phyloP scores from a whole-genome alignment of 2,329 filamentous ascomycete genomes.

The Penicillium sp. region DNA sequence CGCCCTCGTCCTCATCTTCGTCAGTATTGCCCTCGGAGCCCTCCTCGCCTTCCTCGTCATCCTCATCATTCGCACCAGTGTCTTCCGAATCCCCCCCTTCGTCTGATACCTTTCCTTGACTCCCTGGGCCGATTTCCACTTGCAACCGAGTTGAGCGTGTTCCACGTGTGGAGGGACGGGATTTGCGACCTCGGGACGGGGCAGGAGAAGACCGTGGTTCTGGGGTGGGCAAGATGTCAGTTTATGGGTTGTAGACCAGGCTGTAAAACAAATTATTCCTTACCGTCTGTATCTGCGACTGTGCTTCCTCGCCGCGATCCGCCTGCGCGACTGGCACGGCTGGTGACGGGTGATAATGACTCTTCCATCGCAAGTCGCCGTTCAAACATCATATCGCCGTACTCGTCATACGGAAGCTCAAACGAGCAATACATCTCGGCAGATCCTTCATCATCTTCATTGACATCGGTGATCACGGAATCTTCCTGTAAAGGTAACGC shows the following conservation, averaged over 20 bases:
- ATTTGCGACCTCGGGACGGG: slow-evolving; percentile 40
- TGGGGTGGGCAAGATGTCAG: slow-evolving; percentile 17
- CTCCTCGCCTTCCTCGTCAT: slow-evolving; percentile 39
- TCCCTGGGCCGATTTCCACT: slow-evolving; percentile 34
- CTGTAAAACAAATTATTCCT: slow-evolving; percentile 12
- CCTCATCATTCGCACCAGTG: slow-evolving; percentile 38
- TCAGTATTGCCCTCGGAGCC: slow-evolving; percentile 39
- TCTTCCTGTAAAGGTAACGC: slow-evolving; percentile 44
- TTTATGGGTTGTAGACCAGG: neutral
- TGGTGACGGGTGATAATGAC: slow-evolving; percentile 42
- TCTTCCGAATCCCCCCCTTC: slow-evolving; percentile 42
- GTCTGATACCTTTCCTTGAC: slow-evolving; percentile 32
- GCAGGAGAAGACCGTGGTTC: slow-evolving; percentile 45
- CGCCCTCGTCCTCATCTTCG: slow-evolving; percentile 36
- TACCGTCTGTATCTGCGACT: slow-evolving; percentile 49
- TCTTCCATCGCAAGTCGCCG: slow-evolving; percentile 44
- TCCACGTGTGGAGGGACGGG: slow-evolving; percentile 34
- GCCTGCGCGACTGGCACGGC: slow-evolving; percentile 22
- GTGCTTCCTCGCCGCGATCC: slow-evolving; percentile 45
- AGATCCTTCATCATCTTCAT: slow-evolving; percentile 51
- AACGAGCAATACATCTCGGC: slow-evolving; percentile 65
- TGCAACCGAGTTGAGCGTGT: slow-evolving; percentile 41
- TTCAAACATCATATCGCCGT: slow-evolving; percentile 49
- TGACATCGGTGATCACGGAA: slow-evolving; percentile 53
- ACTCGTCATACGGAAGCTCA: slow-evolving; percentile 55